These are phyloP conservation scores for Aspergillus sojae DNA, from an alignment of 2,329 filamentous ascomycete genomes.

Conservation along the genomic window DNA sequence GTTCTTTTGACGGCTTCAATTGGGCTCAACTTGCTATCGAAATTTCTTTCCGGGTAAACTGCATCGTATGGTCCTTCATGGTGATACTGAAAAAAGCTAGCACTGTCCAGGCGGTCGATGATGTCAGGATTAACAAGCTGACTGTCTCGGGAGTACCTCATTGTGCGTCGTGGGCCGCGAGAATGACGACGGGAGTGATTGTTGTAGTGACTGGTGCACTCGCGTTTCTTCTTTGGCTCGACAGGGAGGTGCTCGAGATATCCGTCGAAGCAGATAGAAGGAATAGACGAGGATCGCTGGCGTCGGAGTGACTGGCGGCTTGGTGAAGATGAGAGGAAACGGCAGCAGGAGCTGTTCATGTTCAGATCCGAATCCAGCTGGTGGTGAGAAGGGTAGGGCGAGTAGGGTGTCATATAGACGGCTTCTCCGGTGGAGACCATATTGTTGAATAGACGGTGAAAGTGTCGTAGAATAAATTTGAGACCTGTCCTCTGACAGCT, in stretches of 20 bases:
- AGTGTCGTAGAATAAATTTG: not conserved
- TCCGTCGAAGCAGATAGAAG: conserved; percentile 28
- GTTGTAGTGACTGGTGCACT: conserved; percentile 12
- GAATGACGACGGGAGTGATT: conserved; percentile 14
- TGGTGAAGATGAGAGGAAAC: conserved; percentile 30
- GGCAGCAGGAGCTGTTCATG: conserved; percentile 31
- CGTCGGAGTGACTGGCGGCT: conserved; percentile 19
- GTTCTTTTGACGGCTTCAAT: conserved; percentile 73
- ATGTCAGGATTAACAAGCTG: conserved; percentile 65
- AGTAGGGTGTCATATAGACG: conserved; percentile 24
- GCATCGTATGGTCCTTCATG: conserved; percentile 92
- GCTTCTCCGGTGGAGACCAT: conserved; percentile 25
- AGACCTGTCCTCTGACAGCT: not conserved
- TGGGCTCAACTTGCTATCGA: conserved; percentile 64
- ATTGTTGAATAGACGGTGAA: conserved; percentile 8
- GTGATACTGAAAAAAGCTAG: conserved; percentile 71
- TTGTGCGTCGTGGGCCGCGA: conserved; percentile 19
- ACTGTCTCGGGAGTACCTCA: conserved; percentile 25
- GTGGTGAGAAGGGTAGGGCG: conserved; percentile 20
- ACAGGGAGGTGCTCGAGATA: conserved; percentile 29
- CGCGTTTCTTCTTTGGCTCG: conserved; percentile 25
- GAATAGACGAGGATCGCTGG: conserved; percentile 27
- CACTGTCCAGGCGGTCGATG: conserved; percentile 77
- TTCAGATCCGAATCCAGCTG: conserved; percentile 25
- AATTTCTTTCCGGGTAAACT: conserved; percentile 73